Conservation (phyloP, 805 yeast genomes). For the Wickerhamiella sorbophila region DNA sequence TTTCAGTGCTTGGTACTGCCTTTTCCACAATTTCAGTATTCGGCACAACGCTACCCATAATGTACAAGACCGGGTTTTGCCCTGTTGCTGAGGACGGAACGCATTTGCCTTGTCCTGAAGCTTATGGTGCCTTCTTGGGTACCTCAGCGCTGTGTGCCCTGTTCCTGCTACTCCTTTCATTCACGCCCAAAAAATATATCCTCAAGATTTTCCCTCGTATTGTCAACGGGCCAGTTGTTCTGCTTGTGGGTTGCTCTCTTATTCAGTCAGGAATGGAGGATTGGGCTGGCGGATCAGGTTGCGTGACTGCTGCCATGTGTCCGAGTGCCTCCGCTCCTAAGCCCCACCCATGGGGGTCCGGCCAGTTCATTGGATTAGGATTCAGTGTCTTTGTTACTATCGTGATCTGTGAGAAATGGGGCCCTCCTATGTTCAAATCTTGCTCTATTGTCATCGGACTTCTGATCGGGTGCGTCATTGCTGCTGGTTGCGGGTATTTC, state of each 20-base stretch:
- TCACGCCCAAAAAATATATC: constrained; percentile 54
- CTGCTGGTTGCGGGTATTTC: constrained; percentile 78
- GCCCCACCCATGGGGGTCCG: constrained; percentile 67
- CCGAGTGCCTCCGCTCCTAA: constrained; percentile 24
- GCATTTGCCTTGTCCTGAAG: constrained; percentile 68
- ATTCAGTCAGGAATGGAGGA: constrained; percentile 59
- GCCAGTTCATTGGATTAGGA: constrained; percentile 71
- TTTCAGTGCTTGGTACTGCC: constrained; percentile 84
- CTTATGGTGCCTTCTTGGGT: constrained; percentile 72
- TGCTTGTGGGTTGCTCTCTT: constrained; percentile 59
- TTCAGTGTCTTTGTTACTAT: constrained; percentile 63
- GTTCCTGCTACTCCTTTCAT: constrained; percentile 54
- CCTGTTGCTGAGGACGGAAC: constrained; percentile 50
- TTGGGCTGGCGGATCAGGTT: constrained; percentile 74
- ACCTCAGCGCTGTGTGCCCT: constrained; percentile 64
- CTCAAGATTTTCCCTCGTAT: constrained; percentile 69
- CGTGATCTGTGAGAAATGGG: constrained; percentile 64
- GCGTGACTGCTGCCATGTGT: constrained; percentile 17
- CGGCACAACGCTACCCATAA: constrained; percentile 56
- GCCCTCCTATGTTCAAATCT: constrained; percentile 83
- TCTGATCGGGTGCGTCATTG: constrained; percentile 75
- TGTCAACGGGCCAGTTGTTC: constrained; percentile 83
- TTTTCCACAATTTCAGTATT: constrained; percentile 81
- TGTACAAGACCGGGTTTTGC: constrained; percentile 63
- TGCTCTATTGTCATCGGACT: constrained; percentile 81